These are phyloP conservation scores for Gynandropsis gynandra DNA, from an alignment of 345 rosid genomes.

Conservation along the genomic window DNA sequence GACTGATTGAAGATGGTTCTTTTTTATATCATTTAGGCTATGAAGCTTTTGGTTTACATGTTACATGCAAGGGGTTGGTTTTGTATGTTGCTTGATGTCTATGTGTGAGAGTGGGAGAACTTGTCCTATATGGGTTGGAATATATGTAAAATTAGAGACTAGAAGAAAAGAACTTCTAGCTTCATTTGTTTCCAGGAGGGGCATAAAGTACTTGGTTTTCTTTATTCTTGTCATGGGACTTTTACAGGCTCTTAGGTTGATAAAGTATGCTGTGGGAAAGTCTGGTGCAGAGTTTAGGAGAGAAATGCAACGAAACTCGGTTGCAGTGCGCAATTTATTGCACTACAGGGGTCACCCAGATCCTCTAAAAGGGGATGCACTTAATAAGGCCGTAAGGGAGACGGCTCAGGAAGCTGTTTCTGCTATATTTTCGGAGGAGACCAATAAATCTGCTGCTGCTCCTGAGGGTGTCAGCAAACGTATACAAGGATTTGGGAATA, in stretches of 20 bases:
- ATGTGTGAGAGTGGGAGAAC: conserved; percentile 2
- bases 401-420: conserved; percentile 79
- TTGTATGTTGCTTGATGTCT: conserved; percentile 9
- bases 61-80: conserved; percentile 16
- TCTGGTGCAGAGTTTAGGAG: conserved; percentile 86
- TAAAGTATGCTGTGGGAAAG: conserved; percentile 80
- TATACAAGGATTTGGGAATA: conserved; percentile 94
- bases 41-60: conserved; percentile 12
- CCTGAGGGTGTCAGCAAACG: conserved; percentile 54
- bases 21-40: conserved; percentile 8
- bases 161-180: too few species aligned
- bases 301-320: conserved; percentile 92
- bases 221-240: conserved; percentile 3
- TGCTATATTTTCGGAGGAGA: conserved; percentile 78
- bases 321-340: conserved; percentile 67
- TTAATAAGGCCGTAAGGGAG: conserved; percentile 87
- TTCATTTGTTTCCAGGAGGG: too few species aligned
- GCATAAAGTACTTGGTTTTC: too few species aligned
- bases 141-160: not conserved
- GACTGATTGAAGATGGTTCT: conserved; percentile 7
- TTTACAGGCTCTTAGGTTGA: conserved; percentile 70
- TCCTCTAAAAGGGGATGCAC: conserved; percentile 91
- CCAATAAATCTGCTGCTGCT: conserved; percentile 53
- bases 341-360: conserved; percentile 85
- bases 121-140: conserved; percentile 1